Base-by-base conservation (phyloP, 768 basidiomycete genomes). In the Pisolithus sp. region DNA sequence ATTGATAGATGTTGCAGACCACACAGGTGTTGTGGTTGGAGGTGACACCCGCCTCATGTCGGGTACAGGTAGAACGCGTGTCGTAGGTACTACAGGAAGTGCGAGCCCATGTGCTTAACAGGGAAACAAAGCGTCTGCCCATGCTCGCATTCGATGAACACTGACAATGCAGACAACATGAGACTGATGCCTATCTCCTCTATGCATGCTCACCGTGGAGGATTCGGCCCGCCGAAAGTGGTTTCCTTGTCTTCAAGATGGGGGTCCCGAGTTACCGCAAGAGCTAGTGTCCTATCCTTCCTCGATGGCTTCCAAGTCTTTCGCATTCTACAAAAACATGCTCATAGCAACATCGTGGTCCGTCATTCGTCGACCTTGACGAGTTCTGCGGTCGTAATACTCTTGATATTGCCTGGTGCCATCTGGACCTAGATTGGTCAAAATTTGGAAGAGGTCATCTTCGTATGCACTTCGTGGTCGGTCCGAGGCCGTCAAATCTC, bases 271-370 rank as follows among this genome's bases (percentile, higher is more conserved):
- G 60, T 60, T 5, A 66, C 48, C 4, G 26, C 41, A 26, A 49
- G 53, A 2, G 67, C 67, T 47, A 68, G 36, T 4, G 26, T 48
- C 36, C 53, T 49, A 31, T 69, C 69, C n/a, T 13, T 61, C 40
- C 28, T 62, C 38, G 17, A 62, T 18, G 21, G 34, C 18, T 4
- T 53, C 53, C 40, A 66, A 26, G 5, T 45, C 51, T 36, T 48
- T 57, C 8, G 57, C 60, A 20, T 70, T 64, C 26, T 61, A 56
- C 17, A 66, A 26, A 12, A 67, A 51, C 36, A 64, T 49, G 18
- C 52, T 56, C 51, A 66, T 57, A 2, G 65, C 64, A 1, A 62
- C 2, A 7, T 68, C 65, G 2, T 52, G 55, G 41, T 67, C 65
- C 1, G 60, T 57, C 20, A 66, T 45, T 1, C 17, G 24, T 12